phyloP scores from a whole-genome alignment of 2,329 filamentous ascomycete genomes.

The Penicillium sp. region DNA sequence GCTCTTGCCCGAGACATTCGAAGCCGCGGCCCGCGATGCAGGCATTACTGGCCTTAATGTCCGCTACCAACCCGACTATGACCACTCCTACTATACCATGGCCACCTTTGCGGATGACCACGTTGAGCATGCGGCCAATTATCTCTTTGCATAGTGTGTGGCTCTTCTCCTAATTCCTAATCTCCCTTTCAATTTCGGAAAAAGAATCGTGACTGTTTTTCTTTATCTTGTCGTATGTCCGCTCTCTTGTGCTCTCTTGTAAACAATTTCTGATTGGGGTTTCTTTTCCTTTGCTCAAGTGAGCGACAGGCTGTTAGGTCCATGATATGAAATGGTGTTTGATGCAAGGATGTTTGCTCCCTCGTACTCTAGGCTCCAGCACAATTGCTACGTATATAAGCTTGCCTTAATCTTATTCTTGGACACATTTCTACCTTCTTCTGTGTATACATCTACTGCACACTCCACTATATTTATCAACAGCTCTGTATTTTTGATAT shows the following conservation, averaged over 20 bases:
- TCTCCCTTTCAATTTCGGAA: neutral
- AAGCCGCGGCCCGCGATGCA: conserved; percentile 71
- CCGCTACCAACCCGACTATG: conserved; percentile 86
- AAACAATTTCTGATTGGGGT: conserved; percentile 15
- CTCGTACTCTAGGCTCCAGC: neutral
- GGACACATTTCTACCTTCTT: neutral
- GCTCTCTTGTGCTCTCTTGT: conserved; percentile 7
- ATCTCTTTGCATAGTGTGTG: conserved; percentile 62
- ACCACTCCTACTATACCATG: conserved; percentile 98
- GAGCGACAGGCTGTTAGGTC: conserved; percentile 14
- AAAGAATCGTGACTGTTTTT: neutral
- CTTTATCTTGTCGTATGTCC: neutral
- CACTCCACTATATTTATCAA: too few relatives aligned
- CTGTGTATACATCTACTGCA: too few relatives aligned
- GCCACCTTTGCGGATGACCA: conserved; percentile 87
- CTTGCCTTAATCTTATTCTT: neutral
- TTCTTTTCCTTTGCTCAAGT: conserved; percentile 13
- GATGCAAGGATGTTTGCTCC: neutral
- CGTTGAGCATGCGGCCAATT: conserved; percentile 86
- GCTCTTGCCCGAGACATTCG: conserved; percentile 89
- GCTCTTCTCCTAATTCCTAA: conserved; percentile 9
- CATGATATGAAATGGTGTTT: conserved; percentile 8
- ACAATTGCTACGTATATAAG: too few relatives aligned
- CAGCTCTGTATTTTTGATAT: too few relatives aligned
- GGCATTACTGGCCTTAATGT: conserved; percentile 71